Evolutionary conservation across 176 grass and related monocot species (phyloP).

Genomic region (Eleusine coracana): DNA sequence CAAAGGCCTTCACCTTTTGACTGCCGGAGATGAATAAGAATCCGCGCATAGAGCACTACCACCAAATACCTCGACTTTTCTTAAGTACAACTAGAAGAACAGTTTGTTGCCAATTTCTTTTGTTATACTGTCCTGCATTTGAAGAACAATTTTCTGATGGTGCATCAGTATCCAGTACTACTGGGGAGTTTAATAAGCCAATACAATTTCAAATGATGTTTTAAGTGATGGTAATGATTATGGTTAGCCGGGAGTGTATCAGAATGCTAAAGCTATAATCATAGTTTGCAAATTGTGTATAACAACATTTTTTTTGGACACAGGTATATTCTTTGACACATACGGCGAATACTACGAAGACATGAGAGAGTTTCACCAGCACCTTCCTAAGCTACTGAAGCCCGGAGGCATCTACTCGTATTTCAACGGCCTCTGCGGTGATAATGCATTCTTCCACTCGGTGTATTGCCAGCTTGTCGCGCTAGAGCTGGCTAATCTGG

Average conservation of each 20-base stretch:
- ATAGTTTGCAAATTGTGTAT: neutral
- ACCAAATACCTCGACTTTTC: neutral
- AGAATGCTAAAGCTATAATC: neutral
- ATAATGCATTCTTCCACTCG: conserved; percentile 88
- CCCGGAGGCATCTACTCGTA: conserved; percentile 85
- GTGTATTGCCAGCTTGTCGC: conserved; percentile 87
- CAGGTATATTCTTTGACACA: conserved; percentile 92
- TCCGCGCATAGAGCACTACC: neutral
- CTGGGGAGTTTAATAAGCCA: neutral
- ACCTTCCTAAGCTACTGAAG: conserved; percentile 73
- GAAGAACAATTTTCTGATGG: neutral
- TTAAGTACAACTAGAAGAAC: neutral
- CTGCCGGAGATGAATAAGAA: neutral
- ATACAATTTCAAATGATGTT: neutral
- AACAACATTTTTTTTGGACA: neutral
- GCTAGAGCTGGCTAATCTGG: conserved; percentile 69
- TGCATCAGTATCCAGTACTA: neutral
- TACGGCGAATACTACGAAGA: conserved; percentile 96
- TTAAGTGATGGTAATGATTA: neutral
- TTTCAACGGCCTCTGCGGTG: conserved; percentile 92
- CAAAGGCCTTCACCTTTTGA: neutral
- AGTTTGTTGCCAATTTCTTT: conserved; percentile 3
- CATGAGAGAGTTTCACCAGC: conserved; percentile 83
- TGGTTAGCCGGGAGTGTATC: neutral
- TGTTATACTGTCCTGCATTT: neutral